A percentile compares a stretch with the other conserved stretches of the same genome.
phyloP scores from a whole-genome alignment of 768 basidiomycete species.

The Termitomyces heimii region DNA sequence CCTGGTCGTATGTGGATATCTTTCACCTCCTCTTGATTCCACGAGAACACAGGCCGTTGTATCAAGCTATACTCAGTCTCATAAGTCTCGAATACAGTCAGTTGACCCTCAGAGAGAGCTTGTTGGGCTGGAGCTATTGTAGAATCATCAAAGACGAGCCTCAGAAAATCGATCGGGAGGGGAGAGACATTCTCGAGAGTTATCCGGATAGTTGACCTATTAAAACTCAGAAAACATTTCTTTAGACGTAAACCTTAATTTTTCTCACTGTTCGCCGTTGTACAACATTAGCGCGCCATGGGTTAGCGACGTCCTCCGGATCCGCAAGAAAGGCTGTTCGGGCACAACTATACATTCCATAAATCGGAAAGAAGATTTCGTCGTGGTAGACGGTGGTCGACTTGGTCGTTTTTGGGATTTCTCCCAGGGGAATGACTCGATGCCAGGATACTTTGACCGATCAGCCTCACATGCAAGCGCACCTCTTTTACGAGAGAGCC shows the following conservation, averaged over 20 bases:
- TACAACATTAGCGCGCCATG: constrained; percentile 95
- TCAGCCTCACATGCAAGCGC: constrained; percentile 59
- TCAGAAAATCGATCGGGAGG: constrained; percentile 79
- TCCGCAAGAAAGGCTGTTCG: constrained; percentile 82
- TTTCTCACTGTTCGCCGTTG: constrained; percentile 80
- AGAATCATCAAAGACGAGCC: constrained; percentile 87
- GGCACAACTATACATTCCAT: constrained; percentile 81
- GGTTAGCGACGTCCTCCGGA: constrained; percentile 83
- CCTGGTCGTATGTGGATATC: constrained; percentile 63
- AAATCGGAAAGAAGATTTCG: constrained; percentile 36
- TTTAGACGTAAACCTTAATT: background rate
- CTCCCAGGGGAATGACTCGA: constrained; percentile 65
- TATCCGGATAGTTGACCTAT: constrained; percentile 76
- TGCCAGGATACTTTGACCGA: constrained; percentile 68
- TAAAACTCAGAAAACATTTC: background rate
- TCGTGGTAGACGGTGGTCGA: constrained; percentile 14
- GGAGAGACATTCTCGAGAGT: constrained; percentile 88
- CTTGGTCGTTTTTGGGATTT: constrained; percentile 37
- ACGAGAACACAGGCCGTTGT: constrained; percentile 75
- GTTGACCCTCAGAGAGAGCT: constrained; percentile 70
- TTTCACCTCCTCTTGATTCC: constrained; percentile 49
- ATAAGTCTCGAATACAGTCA: constrained; percentile 82
- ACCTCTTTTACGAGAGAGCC: constrained; percentile 49
- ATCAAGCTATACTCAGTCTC: constrained; percentile 84
- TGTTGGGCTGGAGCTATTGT: constrained; percentile 74